A percentile compares a stretch with the other conserved stretches of the same genome.
Conservation (phyloP, 257 asterid genomes). For the Linderniella brevidens region DNA sequence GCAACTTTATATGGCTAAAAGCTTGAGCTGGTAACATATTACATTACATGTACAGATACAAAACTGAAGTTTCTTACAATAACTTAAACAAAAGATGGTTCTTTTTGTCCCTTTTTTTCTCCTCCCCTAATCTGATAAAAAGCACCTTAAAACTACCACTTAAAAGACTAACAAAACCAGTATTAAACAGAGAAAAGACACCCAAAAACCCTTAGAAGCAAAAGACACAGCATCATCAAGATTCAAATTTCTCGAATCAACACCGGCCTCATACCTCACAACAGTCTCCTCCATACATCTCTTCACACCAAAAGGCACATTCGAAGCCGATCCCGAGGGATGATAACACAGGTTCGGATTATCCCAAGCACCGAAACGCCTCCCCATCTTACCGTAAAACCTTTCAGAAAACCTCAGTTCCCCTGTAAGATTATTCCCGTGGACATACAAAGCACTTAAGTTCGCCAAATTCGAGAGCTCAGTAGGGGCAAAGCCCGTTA, state of each 20-base stretch:
- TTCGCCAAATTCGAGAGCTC: conserved; percentile 40
- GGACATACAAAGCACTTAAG: conserved; percentile 46
- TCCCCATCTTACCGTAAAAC: conserved; percentile 63
- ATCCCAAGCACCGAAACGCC: conserved; percentile 79
- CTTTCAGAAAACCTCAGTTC: conserved; percentile 41
- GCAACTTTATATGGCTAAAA: no score
- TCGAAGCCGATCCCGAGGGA: conserved; percentile 13
- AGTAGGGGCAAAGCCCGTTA: conserved; percentile 46
- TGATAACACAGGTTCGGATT: conserved; percentile 67
- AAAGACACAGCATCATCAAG: background rate
- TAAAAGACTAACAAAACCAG: no score
- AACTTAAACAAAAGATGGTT: no score
- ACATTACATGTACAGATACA: no score
- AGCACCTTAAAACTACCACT: no score
- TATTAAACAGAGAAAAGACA: no score
- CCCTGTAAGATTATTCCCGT: conserved; percentile 81
- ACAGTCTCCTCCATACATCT: conserved; percentile 26
- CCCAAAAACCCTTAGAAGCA: no score
- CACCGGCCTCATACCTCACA: conserved; percentile 12
- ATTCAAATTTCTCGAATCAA: background rate
- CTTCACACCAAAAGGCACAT: conserved; percentile 57
- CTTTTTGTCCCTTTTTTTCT: no score
- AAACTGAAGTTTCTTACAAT: no score
- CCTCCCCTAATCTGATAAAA: no score
- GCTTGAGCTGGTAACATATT: no score